Evolutionary conservation across 2,329 filamentous ascomycete species (phyloP), one percentile per base, ranked within the genome.

Genomic region (Talaromyces sp.): DNA sequence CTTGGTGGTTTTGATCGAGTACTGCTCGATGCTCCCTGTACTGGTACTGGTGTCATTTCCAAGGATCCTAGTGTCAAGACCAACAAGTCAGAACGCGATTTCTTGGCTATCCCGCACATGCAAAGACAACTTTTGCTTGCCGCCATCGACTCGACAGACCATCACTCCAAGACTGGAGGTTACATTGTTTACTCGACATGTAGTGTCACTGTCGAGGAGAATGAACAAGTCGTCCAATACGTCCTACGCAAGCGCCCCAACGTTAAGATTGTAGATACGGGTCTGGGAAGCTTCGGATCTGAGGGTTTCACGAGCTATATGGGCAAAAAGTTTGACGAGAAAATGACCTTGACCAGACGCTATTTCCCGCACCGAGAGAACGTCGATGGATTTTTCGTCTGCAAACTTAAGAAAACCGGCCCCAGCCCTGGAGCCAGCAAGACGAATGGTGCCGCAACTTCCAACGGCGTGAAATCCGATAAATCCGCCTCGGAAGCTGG

Each of bases 21-120:
- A 6, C 82, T 98, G 54, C 90, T 98, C 66, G 93, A 99, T 80
- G 93, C 93, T 1, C 95, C 95, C 4, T 98, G 95, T 82, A 96
- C 93, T 3, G 94, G 95, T 71, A 99, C 95, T 0, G 95, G 95
- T 73, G 95, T 99, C 74, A 99, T 99, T 70, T 90, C 93, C 68
- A 99, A 99, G 82, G 95, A 99, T 79, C 87, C 94, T 37, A 92
- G 90, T 69, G 93, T 99, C 71, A 99, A 99, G 85, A 98, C 94
- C 27, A 98, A 97, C 84, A 98, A 98, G 84, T 96, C 91, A 11
- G 92, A 96, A 76, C 90, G 89, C 69, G 95, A 99, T 78, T 99
- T 99, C 82, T 87, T 97, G 78, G 88, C 90, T 73, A 87, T 99
- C 61, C 93, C 95, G 0, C 95, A 99, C 79, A 86, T 92, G 66